Conservation (phyloP, 2,329 filamentous ascomycete species). For the Talaromyces sp. region DNA sequence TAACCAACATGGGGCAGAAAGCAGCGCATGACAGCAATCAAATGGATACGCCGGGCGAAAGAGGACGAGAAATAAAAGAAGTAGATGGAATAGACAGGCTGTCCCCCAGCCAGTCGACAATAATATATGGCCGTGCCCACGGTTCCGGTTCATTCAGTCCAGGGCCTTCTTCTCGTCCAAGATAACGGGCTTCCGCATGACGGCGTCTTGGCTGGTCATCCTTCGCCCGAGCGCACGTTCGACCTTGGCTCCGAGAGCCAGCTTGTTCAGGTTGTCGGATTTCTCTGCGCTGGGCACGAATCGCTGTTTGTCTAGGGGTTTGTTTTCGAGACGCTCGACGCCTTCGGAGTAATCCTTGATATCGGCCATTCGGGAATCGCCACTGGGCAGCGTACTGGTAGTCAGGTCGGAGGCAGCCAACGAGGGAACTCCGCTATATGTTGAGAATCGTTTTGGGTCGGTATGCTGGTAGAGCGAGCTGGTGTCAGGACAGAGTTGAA, state of each 20-base stretch:
- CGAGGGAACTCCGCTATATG: slow-evolving; percentile 46
- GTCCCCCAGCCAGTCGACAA: not conserved
- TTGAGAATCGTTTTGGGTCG: slow-evolving; percentile 51
- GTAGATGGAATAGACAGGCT: not conserved
- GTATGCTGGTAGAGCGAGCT: slow-evolving; percentile 36
- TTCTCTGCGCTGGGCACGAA: slow-evolving; percentile 76
- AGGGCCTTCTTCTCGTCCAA: slow-evolving; percentile 34
- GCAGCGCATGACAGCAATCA: not conserved
- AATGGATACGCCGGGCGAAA: not conserved
- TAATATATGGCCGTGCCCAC: not conserved
- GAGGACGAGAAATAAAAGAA: not conserved
- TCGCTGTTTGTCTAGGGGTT: slow-evolving; percentile 75
- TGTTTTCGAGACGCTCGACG: slow-evolving; percentile 85
- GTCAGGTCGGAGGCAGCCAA: slow-evolving; percentile 44
- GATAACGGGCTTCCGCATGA: slow-evolving; percentile 60
- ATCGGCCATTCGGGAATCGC: slow-evolving; percentile 54
- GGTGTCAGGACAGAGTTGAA: not conserved
- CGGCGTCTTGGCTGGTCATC: slow-evolving; percentile 82
- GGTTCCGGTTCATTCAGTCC: slow-evolving; percentile 1
- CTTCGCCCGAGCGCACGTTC: slow-evolving; percentile 80
- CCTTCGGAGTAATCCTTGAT: slow-evolving; percentile 74
- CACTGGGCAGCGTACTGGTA: slow-evolving; percentile 33
- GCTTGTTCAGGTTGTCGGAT: slow-evolving; percentile 74
- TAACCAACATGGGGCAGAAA: not conserved
- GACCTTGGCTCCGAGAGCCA: slow-evolving; percentile 84